phyloP scores from a whole-genome alignment of 129 eudicot genomes.

The Cynara cardunculus region DNA sequence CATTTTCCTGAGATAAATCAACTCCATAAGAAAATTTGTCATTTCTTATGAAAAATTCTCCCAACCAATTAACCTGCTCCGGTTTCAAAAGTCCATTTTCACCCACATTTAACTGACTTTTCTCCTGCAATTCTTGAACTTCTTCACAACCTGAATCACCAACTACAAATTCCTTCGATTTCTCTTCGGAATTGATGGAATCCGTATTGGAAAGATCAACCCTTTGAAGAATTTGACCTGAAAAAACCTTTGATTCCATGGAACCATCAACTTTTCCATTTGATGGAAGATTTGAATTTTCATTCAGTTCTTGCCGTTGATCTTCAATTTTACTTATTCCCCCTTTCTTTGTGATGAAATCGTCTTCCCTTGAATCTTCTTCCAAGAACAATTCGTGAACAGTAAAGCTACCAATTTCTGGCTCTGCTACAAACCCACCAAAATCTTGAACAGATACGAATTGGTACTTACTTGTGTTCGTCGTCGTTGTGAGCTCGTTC shows the following conservation, averaged over 20 bases:
- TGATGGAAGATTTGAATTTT: slow-evolving; percentile 17
- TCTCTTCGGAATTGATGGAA: slow-evolving; percentile 17
- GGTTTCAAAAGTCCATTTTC: slow-evolving; percentile 9
- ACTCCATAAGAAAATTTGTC: slow-evolving; percentile 29
- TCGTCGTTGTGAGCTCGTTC: slow-evolving; percentile 10
- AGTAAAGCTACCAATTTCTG: slow-evolving; percentile 44
- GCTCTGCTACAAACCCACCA: slow-evolving; percentile 45
- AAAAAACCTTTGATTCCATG: slow-evolving; percentile 18
- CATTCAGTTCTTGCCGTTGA: slow-evolving; percentile 10
- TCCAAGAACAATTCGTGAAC: slow-evolving; percentile 61
- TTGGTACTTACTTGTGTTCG: slow-evolving; percentile 46
- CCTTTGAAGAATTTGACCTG: background rate
- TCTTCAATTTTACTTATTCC: background rate
- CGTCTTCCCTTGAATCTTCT: slow-evolving; percentile 30
- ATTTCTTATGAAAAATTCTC: slow-evolving; percentile 24
- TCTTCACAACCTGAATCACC: slow-evolving; percentile 8
- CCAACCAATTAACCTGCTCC: slow-evolving; percentile 25
- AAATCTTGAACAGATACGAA: slow-evolving; percentile 41
- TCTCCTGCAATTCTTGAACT: slow-evolving; percentile 6
- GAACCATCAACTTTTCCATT: slow-evolving; percentile 10
- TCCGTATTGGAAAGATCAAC: slow-evolving; percentile 4
- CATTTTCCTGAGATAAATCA: slow-evolving; percentile 15
- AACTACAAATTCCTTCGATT: slow-evolving; percentile 14
- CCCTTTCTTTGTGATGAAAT: slow-evolving; percentile 5
- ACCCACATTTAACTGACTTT: slow-evolving; percentile 6